Evolutionary conservation across 768 basidiomycete genomes (phyloP).

Genomic region (Mycena alexandri): DNA sequence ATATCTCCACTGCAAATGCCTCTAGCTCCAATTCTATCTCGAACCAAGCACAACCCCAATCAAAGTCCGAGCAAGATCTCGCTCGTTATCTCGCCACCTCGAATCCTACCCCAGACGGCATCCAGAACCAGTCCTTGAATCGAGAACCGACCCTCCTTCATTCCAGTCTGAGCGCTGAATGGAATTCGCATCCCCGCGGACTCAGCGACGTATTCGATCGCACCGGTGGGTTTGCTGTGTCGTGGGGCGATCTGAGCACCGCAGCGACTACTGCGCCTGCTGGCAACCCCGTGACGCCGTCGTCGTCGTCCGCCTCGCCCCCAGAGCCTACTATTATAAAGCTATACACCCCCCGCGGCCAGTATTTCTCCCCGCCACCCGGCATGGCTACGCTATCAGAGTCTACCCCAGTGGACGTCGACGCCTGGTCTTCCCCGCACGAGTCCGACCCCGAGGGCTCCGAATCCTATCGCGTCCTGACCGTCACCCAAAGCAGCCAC

Average conservation of each 20-base stretch:
- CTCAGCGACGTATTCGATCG: constrained; percentile 29
- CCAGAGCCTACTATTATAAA: neutral
- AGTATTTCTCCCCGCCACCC: constrained; percentile 19
- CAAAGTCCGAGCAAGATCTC: constrained; percentile 39
- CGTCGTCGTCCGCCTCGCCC: constrained; percentile 10
- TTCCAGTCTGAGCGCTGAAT: constrained; percentile 20
- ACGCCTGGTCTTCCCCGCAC: constrained; percentile 16
- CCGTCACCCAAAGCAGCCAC: neutral
- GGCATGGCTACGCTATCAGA: neutral
- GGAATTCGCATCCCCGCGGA: constrained; percentile 7
- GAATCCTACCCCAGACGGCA: constrained; percentile 12
- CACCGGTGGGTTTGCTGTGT: constrained; percentile 11
- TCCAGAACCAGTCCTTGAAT: constrained; percentile 4
- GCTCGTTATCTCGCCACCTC: constrained; percentile 37
- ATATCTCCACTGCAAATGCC: constrained; percentile 17
- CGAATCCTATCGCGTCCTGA: constrained; percentile 12
- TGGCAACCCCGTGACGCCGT: neutral
- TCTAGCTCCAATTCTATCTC: constrained; percentile 18
- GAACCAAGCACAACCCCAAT: constrained; percentile 22
- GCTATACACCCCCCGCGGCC: constrained; percentile 27
- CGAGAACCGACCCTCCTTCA: constrained; percentile 29
- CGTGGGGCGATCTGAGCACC: constrained; percentile 25
- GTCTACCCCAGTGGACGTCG: neutral
- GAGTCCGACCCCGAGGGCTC: neutral
- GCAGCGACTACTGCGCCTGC: neutral